These are phyloP conservation scores for Favolaschia claudopus DNA, from an alignment of 768 basidiomycete species.

Conservation along the genomic window DNA sequence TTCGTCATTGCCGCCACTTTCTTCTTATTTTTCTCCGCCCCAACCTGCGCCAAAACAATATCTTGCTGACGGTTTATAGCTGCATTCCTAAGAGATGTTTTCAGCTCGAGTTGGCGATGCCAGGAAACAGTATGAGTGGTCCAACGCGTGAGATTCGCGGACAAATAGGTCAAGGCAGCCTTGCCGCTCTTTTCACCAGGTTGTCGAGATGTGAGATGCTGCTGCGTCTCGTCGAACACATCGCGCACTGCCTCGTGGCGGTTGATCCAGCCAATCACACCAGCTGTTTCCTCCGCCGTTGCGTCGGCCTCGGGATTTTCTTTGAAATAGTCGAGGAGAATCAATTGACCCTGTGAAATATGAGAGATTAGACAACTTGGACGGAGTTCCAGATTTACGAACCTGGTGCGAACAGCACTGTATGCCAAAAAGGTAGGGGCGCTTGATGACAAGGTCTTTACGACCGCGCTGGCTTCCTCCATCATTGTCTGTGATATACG, in stretches of 20 bases:
- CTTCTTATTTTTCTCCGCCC: slow-evolving; percentile 4
- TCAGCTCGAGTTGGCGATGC: not conserved
- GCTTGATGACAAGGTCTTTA: not conserved
- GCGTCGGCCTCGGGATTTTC: not conserved
- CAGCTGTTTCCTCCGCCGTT: not conserved
- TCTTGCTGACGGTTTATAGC: not conserved
- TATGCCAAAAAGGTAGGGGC: not conserved
- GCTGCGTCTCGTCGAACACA: slow-evolving; percentile 1
- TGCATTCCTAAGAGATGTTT: not conserved
- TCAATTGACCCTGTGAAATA: too few species aligned
- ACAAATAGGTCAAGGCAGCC: not conserved
- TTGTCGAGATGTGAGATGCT: too few species aligned
- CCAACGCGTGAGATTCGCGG: slow-evolving; percentile 5
- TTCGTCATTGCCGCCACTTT: not conserved
- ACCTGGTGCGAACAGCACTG: not conserved
- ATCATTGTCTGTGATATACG: not conserved
- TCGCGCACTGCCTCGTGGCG: not conserved
- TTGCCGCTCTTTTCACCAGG: too few species aligned
- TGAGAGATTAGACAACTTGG: too few species aligned
- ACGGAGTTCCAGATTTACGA: too few species aligned
- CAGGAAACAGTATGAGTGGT: slow-evolving; percentile 6
- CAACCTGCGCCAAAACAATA: slow-evolving; percentile 17
- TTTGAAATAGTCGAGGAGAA: too few species aligned
- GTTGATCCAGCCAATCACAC: not conserved
- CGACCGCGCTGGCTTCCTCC: not conserved